Evolutionary conservation across 2,329 filamentous ascomycete genomes (phyloP).

Genomic region (Fonsecaea pedrosoi): DNA sequence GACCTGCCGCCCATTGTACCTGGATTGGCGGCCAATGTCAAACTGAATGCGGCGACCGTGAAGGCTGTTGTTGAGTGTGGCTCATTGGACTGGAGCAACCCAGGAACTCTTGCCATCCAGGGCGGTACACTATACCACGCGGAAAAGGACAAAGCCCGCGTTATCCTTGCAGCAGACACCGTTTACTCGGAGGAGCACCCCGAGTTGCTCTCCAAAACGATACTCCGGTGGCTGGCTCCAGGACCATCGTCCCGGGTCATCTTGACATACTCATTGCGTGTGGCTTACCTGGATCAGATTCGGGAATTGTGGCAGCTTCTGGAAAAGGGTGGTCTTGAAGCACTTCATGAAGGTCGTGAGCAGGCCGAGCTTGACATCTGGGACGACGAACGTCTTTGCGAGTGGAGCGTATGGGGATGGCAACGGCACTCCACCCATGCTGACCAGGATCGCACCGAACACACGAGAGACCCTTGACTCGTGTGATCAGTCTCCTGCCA

Average conservation of each 20-base stretch:
- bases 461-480: neutral
- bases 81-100: conserved; percentile 50
- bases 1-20: conserved; percentile 83
- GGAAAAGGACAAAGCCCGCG: conserved; percentile 42
- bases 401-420: conserved; percentile 58
- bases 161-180: conserved; percentile 53
- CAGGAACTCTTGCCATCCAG: conserved; percentile 37
- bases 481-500: neutral
- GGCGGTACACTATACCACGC: conserved; percentile 22
- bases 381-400: conserved; percentile 54
- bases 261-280: conserved; percentile 50
- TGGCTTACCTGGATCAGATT: conserved; percentile 53
- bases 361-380: conserved; percentile 54
- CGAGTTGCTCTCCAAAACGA: conserved; percentile 46
- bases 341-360: conserved; percentile 53
- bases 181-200: conserved; percentile 53
- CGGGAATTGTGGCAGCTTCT: conserved; percentile 51
- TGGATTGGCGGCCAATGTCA: conserved; percentile 76
- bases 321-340: conserved; percentile 47
- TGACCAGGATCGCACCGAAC: neutral
- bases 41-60: conserved; percentile 67
- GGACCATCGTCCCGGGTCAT: conserved; percentile 45
- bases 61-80: conserved; percentile 76
- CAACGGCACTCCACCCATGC: conserved; percentile 30
- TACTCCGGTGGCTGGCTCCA: conserved; percentile 47